Evolutionary conservation across 192 early-diverging fungal species (phyloP).

Genomic region (Coemansia sp.): DNA sequence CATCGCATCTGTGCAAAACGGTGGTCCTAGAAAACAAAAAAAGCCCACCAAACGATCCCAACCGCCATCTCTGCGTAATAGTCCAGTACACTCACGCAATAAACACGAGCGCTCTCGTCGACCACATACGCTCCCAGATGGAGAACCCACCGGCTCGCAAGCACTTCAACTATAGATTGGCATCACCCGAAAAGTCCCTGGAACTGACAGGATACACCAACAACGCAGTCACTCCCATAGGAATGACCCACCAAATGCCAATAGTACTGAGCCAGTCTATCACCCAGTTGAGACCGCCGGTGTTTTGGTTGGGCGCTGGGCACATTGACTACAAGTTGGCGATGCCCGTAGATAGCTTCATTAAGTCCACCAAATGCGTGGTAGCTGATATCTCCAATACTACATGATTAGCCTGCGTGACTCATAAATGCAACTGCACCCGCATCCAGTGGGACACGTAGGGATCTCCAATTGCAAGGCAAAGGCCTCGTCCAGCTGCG

Average conservation of each 20-base stretch:
- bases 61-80: slow-evolving; percentile 62
- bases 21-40: slow-evolving; percentile 89
- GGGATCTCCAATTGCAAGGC: slow-evolving; percentile 21
- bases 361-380: slow-evolving; percentile 34
- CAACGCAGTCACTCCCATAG: slow-evolving; percentile 72
- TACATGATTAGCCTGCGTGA: slow-evolving; percentile 21
- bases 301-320: slow-evolving; percentile 78
- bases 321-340: slow-evolving; percentile 85
- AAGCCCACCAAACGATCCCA: too few species aligned
- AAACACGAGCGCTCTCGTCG: slow-evolving; percentile 62
- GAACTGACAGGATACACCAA: slow-evolving; percentile 73
- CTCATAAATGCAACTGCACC: slow-evolving; percentile 45
- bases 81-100: slow-evolving; percentile 64
- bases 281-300: slow-evolving; percentile 58
- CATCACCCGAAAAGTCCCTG: slow-evolving; percentile 57
- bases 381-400: slow-evolving; percentile 21
- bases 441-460: slow-evolving; percentile 47
- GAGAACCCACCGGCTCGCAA: slow-evolving; percentile 61
- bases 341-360: slow-evolving; percentile 61
- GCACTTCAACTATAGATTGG: slow-evolving; percentile 76
- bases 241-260: slow-evolving; percentile 57
- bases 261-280: slow-evolving; percentile 68
- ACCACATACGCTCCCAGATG: slow-evolving; percentile 57
- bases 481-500: slow-evolving; percentile 9
- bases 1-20: slow-evolving; percentile 84